Base-by-base conservation (phyloP, 2,329 filamentous ascomycete species). In the Fusarium pseudoanthophilum region DNA sequence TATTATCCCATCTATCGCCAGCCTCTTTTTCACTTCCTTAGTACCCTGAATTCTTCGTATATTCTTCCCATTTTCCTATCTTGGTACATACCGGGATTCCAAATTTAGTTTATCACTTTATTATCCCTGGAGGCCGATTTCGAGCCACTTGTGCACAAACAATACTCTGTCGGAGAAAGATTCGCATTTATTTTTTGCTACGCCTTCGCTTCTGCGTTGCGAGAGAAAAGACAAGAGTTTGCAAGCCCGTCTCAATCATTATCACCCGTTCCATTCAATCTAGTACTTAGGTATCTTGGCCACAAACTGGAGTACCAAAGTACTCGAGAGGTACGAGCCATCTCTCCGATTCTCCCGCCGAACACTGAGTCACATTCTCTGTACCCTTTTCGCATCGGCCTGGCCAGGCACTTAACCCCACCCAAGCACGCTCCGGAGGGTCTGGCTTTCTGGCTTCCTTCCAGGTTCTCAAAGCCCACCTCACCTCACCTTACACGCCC, bases 351-450 rank as follows among this genome's bases (percentile, higher is more conserved):
- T 57, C 49, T 61, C 53, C 30, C 70, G 58, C 66, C 52, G 66
- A 73, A n/a, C 34, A 58, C 56, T 56, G 70, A 73, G 71, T 73
- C 71, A 73, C 70, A 70, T 45, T 37, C 60, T 56, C 36, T 51
- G 71, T 67, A 71, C 61, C 66, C 64, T 52, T 45, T 64, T 56
- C 32, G 39, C 30, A 36, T 42, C 49, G 36, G 56, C 49, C 32
- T 56, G 49, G 64, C 69, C 45, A 62, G 65, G 65, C 71, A 71
- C 66, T 73, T 67, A 62, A 71, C 70, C 71, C 71, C 71, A 73
- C 71, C 69, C 57, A 71, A 66, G 70, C 57, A 64, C 56, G 61
- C 64, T 46, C 43, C 45, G 26, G 20, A 66, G 65, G 52, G 60
- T 45, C 59, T 49, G 56, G 56, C 37, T 62, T 67, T 66, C 65